Conservation (phyloP, 176 grass and related monocot species). For the Bromus sterilis region DNA sequence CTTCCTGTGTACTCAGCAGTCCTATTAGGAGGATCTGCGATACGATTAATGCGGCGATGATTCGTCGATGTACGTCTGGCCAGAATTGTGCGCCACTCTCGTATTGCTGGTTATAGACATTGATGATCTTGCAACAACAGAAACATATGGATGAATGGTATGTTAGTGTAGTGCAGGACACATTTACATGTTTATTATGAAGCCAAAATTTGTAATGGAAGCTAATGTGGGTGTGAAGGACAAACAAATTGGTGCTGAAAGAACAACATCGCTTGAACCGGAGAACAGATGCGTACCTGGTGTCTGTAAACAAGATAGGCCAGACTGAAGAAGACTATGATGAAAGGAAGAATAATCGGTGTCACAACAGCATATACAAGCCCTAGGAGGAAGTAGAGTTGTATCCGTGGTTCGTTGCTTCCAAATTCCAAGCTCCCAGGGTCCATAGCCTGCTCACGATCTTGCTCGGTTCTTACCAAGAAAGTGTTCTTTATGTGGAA, state of each 20-base stretch:
- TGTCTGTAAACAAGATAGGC: slow-evolving; percentile 91
- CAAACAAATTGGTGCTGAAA: neutral
- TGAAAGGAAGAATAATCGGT: slow-evolving; percentile 86
- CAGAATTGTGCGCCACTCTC: slow-evolving; percentile 86
- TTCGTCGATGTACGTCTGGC: slow-evolving; percentile 73
- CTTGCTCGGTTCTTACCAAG: slow-evolving; percentile 81
- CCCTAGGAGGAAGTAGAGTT: slow-evolving; percentile 90
- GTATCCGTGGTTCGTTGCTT: slow-evolving; percentile 66
- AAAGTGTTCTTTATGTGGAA: slow-evolving; percentile 94
- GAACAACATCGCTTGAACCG: neutral
- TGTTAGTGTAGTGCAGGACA: neutral
- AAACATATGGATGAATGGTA: neutral
- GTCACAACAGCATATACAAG: slow-evolving; percentile 86
- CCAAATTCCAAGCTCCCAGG: slow-evolving; percentile 83
- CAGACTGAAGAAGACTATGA: slow-evolving; percentile 80
- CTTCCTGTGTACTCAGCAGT: slow-evolving; percentile 70
- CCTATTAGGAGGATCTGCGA: slow-evolving; percentile 86
- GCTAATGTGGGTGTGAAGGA: neutral
- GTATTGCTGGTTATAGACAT: slow-evolving; percentile 85
- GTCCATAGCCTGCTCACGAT: slow-evolving; percentile 86
- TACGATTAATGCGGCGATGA: slow-evolving; percentile 53
- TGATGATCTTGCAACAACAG: slow-evolving; percentile 71
- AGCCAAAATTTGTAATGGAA: neutral
- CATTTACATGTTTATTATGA: neutral
- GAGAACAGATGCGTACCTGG: slow-evolving; percentile 50